Evolutionary conservation across 768 basidiomycete genomes (phyloP).

Genomic region (Russula brevipes): DNA sequence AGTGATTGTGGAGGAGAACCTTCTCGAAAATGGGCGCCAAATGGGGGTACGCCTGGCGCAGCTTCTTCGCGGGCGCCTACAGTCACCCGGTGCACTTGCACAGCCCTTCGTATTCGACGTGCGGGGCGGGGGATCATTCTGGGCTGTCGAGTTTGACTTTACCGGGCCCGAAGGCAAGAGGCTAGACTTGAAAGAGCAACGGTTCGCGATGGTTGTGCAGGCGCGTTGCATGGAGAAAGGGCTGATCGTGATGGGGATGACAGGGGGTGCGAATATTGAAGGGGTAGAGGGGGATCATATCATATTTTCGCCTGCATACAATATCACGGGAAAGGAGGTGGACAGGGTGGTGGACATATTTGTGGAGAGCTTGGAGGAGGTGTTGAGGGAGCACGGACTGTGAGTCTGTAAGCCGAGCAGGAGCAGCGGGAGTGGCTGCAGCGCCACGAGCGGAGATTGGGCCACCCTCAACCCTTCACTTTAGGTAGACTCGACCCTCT

Average conservation of each 20-base stretch:
- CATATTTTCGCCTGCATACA: slow-evolving; percentile 78
- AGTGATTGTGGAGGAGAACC: slow-evolving; percentile 61
- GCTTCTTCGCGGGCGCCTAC: slow-evolving; percentile 52
- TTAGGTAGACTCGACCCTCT: neutral
- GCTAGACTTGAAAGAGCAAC: slow-evolving; percentile 47
- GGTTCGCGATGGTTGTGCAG: slow-evolving; percentile 67
- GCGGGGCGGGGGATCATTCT: slow-evolving; percentile 78
- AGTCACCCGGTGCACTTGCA: slow-evolving; percentile 49
- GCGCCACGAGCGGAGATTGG: slow-evolving; percentile 21
- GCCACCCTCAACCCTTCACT: slow-evolving; percentile 13
- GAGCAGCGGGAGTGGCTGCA: too few species aligned
- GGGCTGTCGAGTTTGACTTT: slow-evolving; percentile 80
- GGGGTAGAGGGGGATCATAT: slow-evolving; percentile 67
- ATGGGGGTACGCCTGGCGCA: slow-evolving; percentile 56
- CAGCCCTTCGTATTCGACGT: slow-evolving; percentile 72
- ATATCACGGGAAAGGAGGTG: slow-evolving; percentile 63
- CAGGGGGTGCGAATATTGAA: slow-evolving; percentile 61
- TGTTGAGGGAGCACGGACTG: slow-evolving; percentile 34
- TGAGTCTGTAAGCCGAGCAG: too few species aligned
- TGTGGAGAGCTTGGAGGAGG: slow-evolving; percentile 61
- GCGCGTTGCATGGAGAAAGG: slow-evolving; percentile 62
- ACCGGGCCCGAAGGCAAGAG: slow-evolving; percentile 37
- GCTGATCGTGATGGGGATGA: slow-evolving; percentile 68
- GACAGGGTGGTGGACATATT: slow-evolving; percentile 62
- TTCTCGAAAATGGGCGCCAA: slow-evolving; percentile 57